A percentile compares a stretch with the other conserved stretches of the same genome.
Conservation (phyloP, 257 asterid genomes). For the Solanum chiquidenum region DNA sequence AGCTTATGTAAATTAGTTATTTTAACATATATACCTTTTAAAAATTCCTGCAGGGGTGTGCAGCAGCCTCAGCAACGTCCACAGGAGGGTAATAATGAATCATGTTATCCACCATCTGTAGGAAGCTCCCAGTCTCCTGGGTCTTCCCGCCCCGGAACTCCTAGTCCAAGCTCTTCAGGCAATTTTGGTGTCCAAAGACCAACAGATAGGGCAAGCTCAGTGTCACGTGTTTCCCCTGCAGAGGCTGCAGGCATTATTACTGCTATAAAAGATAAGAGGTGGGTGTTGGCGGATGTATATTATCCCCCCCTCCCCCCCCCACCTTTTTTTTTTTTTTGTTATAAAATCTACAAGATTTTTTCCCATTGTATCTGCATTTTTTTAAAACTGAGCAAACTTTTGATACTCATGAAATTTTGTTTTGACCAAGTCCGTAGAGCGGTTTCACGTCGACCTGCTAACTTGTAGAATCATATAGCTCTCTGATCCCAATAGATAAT, state of each 20-base stretch:
- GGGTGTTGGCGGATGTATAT: background rate
- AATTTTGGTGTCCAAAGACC: constrained; percentile 40
- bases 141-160: constrained; percentile 72
- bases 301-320: no score
- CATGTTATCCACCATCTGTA: constrained; percentile 75
- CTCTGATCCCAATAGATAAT: background rate
- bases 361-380: background rate
- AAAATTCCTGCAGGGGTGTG: constrained; percentile 38
- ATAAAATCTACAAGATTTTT: background rate
- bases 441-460: background rate
- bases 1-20: background rate
- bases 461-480: background rate
- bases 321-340: background rate
- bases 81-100: constrained; percentile 52
- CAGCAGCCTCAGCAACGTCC: constrained; percentile 62
- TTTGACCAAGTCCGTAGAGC: background rate
- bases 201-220: constrained; percentile 44
- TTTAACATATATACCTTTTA: background rate
- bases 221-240: constrained; percentile 70
- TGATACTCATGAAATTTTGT: background rate
- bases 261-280: constrained; percentile 75
- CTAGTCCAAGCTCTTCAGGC: constrained; percentile 47
- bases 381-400: background rate
- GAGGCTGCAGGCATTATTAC: constrained; percentile 81
- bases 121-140: constrained; percentile 34